Percentiles rank a stretch among this genome's conserved stretches.
Conservation (phyloP, 805 yeast genomes). For the Ogataea angusta region DNA sequence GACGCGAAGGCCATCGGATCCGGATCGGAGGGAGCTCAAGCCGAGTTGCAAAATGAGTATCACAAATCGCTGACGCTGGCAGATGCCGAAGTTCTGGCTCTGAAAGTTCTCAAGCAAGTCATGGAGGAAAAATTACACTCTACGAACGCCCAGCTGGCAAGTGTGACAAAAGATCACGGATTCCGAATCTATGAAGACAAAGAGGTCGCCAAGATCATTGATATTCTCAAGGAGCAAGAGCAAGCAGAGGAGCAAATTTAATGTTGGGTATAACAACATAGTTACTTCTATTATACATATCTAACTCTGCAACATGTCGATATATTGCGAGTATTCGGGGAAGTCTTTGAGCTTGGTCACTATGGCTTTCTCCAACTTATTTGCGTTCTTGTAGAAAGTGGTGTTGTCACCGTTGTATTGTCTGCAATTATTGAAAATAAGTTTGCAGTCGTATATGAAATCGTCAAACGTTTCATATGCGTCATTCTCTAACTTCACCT, state of each 20-base stretch:
- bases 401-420: slow-evolving; percentile 91
- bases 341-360: slow-evolving; percentile 78
- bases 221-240: slow-evolving; percentile 68
- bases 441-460: slow-evolving; percentile 81
- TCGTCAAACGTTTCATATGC: slow-evolving; percentile 88
- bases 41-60: slow-evolving; percentile 94
- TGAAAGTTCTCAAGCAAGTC: slow-evolving; percentile 91
- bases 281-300: slow-evolving; percentile 6
- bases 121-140: slow-evolving; percentile 98
- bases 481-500: slow-evolving; percentile 85
- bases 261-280: background rate
- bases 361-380: slow-evolving; percentile 86
- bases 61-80: slow-evolving; percentile 85
- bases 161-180: slow-evolving; percentile 83
- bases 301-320: slow-evolving; percentile 44
- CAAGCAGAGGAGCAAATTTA: slow-evolving; percentile 37
- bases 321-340: slow-evolving; percentile 84
- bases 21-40: slow-evolving; percentile 98
- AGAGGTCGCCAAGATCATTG: slow-evolving; percentile 78
- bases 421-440: slow-evolving; percentile 88
- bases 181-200: slow-evolving; percentile 81
- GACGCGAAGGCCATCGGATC: slow-evolving; percentile 99
- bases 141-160: slow-evolving; percentile 90
- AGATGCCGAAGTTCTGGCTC: slow-evolving; percentile 87
- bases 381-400: slow-evolving; percentile 93